Conservation (phyloP, 495 filamentous ascomycete genomes). For the Lentithecium fluviatile region DNA sequence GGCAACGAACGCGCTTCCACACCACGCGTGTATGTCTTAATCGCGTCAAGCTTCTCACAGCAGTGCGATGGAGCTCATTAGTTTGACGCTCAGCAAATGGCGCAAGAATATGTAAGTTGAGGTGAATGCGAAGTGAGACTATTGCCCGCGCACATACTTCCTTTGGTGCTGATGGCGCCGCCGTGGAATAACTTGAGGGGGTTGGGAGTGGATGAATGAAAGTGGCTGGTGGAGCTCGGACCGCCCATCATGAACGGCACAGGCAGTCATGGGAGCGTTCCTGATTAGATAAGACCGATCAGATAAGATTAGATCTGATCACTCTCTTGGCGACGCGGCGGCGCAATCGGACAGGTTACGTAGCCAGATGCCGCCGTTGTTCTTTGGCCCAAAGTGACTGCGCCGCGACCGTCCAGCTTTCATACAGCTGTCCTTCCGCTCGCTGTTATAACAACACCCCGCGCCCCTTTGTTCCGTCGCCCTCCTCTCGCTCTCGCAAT, state of each 20-base stretch:
- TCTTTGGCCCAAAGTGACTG: neutral
- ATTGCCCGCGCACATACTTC: too few relatives aligned
- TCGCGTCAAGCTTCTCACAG: too few relatives aligned
- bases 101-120: too few relatives aligned
- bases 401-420: neutral
- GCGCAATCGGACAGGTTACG: conserved; percentile 18
- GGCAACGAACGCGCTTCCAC: neutral
- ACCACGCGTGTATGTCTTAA: neutral
- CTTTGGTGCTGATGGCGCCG: too few relatives aligned
- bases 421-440: conserved; percentile 14
- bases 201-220: neutral
- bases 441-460: neutral
- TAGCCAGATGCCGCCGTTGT: conserved; percentile 3
- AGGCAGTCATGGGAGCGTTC: neutral
- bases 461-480: neutral
- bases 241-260: neutral
- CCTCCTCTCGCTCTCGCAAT: neutral
- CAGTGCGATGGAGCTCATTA: too few relatives aligned
- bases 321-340: neutral
- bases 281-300: conserved; percentile 1
- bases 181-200: neutral
- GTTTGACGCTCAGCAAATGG: too few relatives aligned
- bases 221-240: conserved; percentile 2
- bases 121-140: too few relatives aligned
- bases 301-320: conserved; percentile 1